These are phyloP conservation scores for Aspergillus candidus DNA, from an alignment of 2,329 filamentous ascomycete genomes.

Conservation along the genomic window DNA sequence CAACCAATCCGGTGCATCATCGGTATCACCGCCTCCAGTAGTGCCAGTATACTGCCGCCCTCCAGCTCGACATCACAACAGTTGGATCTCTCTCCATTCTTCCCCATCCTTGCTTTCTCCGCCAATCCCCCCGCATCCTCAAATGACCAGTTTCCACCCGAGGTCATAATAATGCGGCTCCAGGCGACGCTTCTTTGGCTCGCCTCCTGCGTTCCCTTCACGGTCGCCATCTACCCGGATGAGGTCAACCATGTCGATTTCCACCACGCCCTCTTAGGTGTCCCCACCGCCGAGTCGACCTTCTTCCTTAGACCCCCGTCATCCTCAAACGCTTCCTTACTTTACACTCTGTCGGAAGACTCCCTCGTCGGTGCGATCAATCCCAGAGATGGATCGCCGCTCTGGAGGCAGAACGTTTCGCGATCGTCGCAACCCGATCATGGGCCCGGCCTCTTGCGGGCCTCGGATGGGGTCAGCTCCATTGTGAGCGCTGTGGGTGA, in stretches of 20 bases:
- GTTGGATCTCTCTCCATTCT: too few relatives aligned
- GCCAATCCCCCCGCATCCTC: constrained; percentile 13
- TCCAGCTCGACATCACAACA: not conserved
- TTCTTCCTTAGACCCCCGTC: constrained; percentile 88
- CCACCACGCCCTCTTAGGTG: constrained; percentile 81
- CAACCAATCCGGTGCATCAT: constrained; percentile 3
- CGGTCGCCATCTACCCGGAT: constrained; percentile 72
- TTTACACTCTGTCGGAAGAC: constrained; percentile 86
- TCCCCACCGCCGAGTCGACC: constrained; percentile 74
- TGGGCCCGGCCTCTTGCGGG: constrained; percentile 50
- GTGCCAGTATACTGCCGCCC: not conserved
- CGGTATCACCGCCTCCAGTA: not conserved
- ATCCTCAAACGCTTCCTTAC: constrained; percentile 75
- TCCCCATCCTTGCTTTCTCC: constrained; percentile 9
- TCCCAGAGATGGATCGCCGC: constrained; percentile 71
- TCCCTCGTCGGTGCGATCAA: constrained; percentile 82
- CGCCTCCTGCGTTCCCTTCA: constrained; percentile 44
- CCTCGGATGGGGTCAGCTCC: constrained; percentile 72
- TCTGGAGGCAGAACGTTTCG: constrained; percentile 79
- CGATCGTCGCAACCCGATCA: constrained; percentile 30
- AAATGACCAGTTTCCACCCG: constrained; percentile 28
- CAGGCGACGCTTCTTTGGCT: constrained; percentile 34
- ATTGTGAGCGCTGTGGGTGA: constrained; percentile 67
- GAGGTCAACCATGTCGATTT: constrained; percentile 91
- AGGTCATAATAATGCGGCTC: constrained; percentile 35